Percentiles rank a stretch among this genome's conserved stretches.
Evolutionary conservation across 306 rosid species (phyloP).

Genomic region (Castanopsis chinensis): DNA sequence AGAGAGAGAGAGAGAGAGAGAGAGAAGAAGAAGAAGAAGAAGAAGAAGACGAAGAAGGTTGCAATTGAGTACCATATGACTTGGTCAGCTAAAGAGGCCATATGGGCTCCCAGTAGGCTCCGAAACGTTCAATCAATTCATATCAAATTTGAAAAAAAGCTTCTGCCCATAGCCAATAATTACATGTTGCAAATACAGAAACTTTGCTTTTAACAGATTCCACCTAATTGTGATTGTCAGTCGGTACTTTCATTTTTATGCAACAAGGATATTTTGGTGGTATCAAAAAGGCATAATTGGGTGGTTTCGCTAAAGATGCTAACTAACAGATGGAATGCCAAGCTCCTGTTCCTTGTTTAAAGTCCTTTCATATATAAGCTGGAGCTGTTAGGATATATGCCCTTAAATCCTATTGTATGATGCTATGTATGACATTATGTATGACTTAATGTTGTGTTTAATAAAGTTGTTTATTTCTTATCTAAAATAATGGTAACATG

Average conservation of each 20-base stretch:
- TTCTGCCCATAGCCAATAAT: background rate
- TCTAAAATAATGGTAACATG: no score
- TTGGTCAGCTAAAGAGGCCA: no score
- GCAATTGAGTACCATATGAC: background rate
- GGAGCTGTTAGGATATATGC: no score
- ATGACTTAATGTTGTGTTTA: no score
- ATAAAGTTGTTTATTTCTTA: no score
- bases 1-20: no score
- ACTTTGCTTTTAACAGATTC: background rate
- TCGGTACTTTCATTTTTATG: background rate
- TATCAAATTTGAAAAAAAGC: background rate
- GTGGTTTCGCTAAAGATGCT: no score
- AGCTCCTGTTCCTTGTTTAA: background rate
- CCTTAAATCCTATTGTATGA: no score
- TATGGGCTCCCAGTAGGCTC: background rate
- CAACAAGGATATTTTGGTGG: background rate
- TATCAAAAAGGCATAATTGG: no score
- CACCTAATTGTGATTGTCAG: background rate
- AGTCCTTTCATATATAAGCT: conserved; percentile 12
- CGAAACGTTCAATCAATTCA: background rate
- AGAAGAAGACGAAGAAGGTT: background rate
- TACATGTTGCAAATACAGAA: background rate
- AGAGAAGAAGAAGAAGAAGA: no score
- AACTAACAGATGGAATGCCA: no score
- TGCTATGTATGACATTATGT: no score